Evolutionary conservation across 192 early-diverging fungal species (phyloP).

Genomic region (Rhizoclosmatium globosum): DNA sequence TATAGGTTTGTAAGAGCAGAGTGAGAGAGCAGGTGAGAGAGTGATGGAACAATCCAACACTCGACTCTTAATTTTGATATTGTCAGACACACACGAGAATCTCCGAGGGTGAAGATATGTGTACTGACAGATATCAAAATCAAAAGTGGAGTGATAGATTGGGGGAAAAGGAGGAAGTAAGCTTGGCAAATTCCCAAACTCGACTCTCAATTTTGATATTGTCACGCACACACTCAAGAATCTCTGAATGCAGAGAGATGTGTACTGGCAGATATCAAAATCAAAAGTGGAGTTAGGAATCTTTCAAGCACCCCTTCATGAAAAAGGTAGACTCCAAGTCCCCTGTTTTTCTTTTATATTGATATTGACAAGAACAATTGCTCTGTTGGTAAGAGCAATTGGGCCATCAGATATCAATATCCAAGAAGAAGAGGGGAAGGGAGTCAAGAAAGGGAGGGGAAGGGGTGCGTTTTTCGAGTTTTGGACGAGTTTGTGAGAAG

Average conservation of each 20-base stretch:
- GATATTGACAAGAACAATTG: background rate
- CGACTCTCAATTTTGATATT: slow-evolving; percentile 1
- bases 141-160: background rate
- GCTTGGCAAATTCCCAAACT: background rate
- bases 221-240: background rate
- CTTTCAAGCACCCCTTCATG: background rate
- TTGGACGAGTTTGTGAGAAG: background rate
- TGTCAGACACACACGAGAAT: background rate
- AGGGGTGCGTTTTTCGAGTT: background rate
- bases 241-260: background rate
- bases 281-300: background rate
- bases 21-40: too few species aligned
- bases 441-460: background rate
- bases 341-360: background rate
- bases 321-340: background rate
- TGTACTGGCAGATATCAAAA: background rate
- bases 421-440: background rate
- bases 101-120: background rate
- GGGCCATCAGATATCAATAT: too few species aligned
- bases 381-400: background rate
- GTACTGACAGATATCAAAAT: background rate
- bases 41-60: background rate
- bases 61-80: background rate
- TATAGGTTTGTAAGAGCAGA: background rate
- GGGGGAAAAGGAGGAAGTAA: too few species aligned